Conservation (phyloP, 2,329 filamentous ascomycete genomes). For the Westerdykella aurantiaca region DNA sequence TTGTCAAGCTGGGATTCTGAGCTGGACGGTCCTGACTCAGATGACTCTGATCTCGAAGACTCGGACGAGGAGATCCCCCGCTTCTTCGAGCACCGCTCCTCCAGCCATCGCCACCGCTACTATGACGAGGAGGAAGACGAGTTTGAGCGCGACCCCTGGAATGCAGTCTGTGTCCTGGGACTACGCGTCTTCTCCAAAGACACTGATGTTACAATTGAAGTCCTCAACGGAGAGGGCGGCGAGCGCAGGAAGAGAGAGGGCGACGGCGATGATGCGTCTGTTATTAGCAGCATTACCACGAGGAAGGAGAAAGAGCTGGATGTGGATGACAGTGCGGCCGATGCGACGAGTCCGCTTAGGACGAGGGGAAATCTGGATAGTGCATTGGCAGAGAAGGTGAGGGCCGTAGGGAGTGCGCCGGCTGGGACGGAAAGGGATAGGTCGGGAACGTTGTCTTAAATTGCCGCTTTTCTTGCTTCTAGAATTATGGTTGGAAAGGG, state of each 20-base stretch:
- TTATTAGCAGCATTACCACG: slow-evolving; percentile 15
- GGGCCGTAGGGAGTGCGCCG: slow-evolving; percentile 24
- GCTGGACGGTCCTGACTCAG: slow-evolving; percentile 32
- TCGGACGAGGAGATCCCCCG: slow-evolving; percentile 15
- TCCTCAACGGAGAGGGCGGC: slow-evolving; percentile 38
- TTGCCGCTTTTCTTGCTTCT: not conserved
- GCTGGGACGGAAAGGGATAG: slow-evolving; percentile 24
- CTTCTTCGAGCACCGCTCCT: slow-evolving; percentile 16
- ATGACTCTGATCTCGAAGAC: slow-evolving; percentile 21
- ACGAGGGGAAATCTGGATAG: slow-evolving; percentile 26
- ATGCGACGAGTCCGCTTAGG: slow-evolving; percentile 35
- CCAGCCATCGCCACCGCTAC: slow-evolving; percentile 15
- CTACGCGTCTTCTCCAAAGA: slow-evolving; percentile 54
- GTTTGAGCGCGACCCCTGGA: slow-evolving; percentile 52
- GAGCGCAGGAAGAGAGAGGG: slow-evolving; percentile 17
- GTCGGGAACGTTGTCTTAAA: slow-evolving; percentile 24
- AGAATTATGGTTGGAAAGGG: too few species aligned
- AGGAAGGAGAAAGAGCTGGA: slow-evolving; percentile 34
- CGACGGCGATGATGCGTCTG: slow-evolving; percentile 20
- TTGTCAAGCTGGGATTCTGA: slow-evolving; percentile 40
- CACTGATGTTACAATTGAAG: slow-evolving; percentile 46
- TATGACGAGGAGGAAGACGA: slow-evolving; percentile 37
- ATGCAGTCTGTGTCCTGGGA: slow-evolving; percentile 56
- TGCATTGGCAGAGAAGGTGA: slow-evolving; percentile 18
- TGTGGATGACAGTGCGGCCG: slow-evolving; percentile 38